These are phyloP conservation scores for Rehmannia glutinosa DNA, from an alignment of 257 asterid species.

Conservation along the genomic window DNA sequence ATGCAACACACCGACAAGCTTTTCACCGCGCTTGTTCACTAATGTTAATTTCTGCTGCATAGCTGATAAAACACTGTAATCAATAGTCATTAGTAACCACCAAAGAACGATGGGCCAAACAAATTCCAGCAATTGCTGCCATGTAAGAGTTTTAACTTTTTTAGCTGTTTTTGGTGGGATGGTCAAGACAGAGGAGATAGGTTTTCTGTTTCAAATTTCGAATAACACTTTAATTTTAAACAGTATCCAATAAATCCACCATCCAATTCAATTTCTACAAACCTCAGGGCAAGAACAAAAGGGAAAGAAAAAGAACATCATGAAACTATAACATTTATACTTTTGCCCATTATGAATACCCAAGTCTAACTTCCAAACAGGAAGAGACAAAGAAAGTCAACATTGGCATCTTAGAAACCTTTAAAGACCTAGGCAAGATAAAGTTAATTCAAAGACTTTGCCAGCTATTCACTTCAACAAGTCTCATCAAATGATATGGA, in stretches of 20 bases:
- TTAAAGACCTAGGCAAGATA: neutral
- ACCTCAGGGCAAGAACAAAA: neutral
- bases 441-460: neutral
- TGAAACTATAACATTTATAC: neutral
- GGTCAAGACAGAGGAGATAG: neutral
- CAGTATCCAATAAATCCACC: neutral
- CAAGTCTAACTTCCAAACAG: neutral
- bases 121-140: neutral
- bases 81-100: conserved; percentile 4
- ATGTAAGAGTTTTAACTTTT: neutral
- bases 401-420: neutral
- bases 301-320: neutral
- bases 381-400: neutral
- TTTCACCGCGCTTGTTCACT: conserved; percentile 37
- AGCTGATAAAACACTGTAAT: conserved; percentile 18
- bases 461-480: neutral
- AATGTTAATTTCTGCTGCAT: conserved; percentile 38
- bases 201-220: neutral
- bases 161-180: neutral
- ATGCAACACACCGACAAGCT: conserved; percentile 47
- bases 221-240: neutral
- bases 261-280: neutral
- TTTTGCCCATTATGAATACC: neutral
- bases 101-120: neutral
- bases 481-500: neutral